phyloP scores from a whole-genome alignment of 768 basidiomycete species.

The Austroboletus eburneus region DNA sequence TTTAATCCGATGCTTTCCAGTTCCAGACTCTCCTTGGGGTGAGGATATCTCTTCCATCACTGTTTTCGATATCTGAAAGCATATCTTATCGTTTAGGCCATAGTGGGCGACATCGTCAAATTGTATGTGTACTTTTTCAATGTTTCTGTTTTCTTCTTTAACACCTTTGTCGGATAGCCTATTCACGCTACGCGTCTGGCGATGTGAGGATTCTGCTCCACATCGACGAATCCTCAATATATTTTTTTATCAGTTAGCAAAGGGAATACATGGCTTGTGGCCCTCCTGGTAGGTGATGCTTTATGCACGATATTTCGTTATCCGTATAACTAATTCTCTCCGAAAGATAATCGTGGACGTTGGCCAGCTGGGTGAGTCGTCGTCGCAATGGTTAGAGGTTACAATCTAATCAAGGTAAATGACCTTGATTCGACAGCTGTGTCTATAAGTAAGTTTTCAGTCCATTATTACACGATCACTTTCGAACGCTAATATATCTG shows the following conservation, averaged over 20 bases:
- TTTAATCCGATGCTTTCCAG: slow-evolving; percentile 21
- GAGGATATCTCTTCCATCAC: slow-evolving; percentile 10
- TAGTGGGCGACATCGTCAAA: slow-evolving; percentile 57
- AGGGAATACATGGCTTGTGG: slow-evolving; percentile 44
- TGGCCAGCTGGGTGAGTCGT: slow-evolving; percentile 46
- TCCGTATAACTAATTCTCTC: neutral
- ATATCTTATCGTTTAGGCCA: slow-evolving; percentile 32
- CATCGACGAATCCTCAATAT: neutral
- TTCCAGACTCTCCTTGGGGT: slow-evolving; percentile 42
- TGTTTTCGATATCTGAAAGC: slow-evolving; percentile 2
- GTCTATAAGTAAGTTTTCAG: slow-evolving; percentile 34
- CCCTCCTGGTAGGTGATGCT: slow-evolving; percentile 38
- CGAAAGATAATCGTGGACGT: slow-evolving; percentile 43
- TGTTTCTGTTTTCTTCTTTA: neutral
- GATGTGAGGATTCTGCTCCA: slow-evolving; percentile 40
- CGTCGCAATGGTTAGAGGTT: neutral
- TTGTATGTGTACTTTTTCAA: slow-evolving; percentile 33
- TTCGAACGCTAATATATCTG: slow-evolving; percentile 3
- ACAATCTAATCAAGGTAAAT: neutral
- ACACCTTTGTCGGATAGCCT: slow-evolving; percentile 31
- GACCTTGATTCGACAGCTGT: slow-evolving; percentile 27
- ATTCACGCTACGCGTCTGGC: slow-evolving; percentile 59
- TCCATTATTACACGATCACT: neutral
- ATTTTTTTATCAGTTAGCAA: slow-evolving; percentile 46
- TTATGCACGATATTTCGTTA: neutral